These are phyloP conservation scores for Nakazawaea sp. DNA, from an alignment of 805 yeast genomes.

Conservation along the genomic window DNA sequence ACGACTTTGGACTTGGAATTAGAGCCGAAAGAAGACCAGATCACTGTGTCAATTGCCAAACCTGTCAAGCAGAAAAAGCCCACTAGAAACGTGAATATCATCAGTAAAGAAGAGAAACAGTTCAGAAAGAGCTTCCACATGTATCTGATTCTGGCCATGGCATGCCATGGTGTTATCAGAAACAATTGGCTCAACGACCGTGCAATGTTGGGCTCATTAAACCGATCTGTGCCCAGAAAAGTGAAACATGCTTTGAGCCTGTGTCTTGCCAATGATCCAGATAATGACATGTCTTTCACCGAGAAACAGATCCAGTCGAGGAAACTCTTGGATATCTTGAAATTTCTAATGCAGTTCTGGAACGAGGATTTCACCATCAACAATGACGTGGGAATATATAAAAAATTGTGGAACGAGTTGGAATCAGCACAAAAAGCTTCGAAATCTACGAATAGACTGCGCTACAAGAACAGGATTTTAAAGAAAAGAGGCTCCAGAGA, in stretches of 20 bases:
- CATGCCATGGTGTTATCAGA: conserved; percentile 60
- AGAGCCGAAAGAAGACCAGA: background rate
- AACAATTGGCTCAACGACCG: conserved; percentile 68
- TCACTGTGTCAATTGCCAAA: conserved; percentile 7
- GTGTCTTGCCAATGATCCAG: conserved; percentile 13
- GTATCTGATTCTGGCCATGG: conserved; percentile 48
- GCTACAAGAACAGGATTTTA: conserved; percentile 36
- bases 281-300: conserved; percentile 1
- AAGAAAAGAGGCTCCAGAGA: conserved; percentile 64
- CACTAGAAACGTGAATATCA: conserved; percentile 22
- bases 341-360: conserved; percentile 62
- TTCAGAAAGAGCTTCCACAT: conserved; percentile 52
- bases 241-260: conserved; percentile 37
- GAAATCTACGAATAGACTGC: conserved; percentile 11
- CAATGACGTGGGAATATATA: conserved; percentile 26
- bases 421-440: conserved; percentile 10
- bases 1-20: conserved; percentile 22
- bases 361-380: conserved; percentile 43
- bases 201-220: conserved; percentile 31
- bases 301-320: conserved; percentile 43
- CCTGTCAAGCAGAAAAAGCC: conserved; percentile 17
- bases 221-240: conserved; percentile 38
- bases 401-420: conserved; percentile 44
- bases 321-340: conserved; percentile 69
- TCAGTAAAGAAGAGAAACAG: conserved; percentile 48